phyloP scores from a whole-genome alignment of 768 basidiomycete genomes.

The Tylopilus sp. region DNA sequence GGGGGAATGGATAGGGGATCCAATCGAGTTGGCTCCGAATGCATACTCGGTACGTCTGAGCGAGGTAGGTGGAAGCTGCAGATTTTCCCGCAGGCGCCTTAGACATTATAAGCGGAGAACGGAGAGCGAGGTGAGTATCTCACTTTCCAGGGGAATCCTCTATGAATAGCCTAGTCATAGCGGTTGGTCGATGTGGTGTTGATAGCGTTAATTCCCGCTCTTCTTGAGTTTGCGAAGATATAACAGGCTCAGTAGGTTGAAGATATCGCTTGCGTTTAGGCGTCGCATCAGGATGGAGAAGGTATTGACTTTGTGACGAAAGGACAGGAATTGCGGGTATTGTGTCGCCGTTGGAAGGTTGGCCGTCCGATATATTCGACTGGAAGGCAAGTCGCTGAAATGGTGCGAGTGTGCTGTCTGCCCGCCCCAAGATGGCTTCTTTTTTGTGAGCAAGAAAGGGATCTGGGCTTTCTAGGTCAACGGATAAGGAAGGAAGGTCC shows the following conservation, averaged over 20 bases:
- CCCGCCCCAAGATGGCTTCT: neutral
- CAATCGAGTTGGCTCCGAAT: conserved; percentile 3
- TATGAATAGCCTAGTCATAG: neutral
- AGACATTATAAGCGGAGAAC: conserved; percentile 9
- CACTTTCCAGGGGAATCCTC: conserved; percentile 12
- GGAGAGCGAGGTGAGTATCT: neutral
- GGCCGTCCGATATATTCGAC: conserved; percentile 2
- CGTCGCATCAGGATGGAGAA: conserved; percentile 28
- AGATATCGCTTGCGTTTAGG: conserved; percentile 35
- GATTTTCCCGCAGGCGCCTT: neutral
- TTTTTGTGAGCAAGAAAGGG: conserved; percentile 2
- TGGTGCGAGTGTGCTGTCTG: neutral
- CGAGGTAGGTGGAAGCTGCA: neutral
- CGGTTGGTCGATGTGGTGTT: neutral
- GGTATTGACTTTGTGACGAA: conserved; percentile 34
- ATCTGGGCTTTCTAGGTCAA: neutral
- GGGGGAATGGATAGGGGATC: conserved; percentile 1
- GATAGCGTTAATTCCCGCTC: conserved; percentile 27
- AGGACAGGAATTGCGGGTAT: conserved; percentile 16
- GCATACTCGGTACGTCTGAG: neutral
- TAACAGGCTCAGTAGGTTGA: conserved; percentile 16
- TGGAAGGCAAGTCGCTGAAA: neutral
- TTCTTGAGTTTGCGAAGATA: conserved; percentile 33
- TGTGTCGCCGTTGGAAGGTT: neutral
- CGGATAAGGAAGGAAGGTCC: neutral